Conservation (phyloP, 495 filamentous ascomycete genomes). For the Chaetomium fimeti region DNA sequence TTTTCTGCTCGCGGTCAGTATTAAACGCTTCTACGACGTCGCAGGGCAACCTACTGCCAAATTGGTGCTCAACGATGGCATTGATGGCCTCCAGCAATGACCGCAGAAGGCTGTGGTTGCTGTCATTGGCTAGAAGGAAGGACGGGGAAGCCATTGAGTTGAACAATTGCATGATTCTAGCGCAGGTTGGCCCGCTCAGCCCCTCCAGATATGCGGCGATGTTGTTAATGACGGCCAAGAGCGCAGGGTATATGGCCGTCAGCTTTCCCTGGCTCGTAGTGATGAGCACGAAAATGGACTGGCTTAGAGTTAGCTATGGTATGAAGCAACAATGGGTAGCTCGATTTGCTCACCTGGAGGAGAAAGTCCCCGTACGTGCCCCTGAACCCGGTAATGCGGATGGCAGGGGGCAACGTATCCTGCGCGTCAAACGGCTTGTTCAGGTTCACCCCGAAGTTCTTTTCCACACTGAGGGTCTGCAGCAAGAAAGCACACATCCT, state of each 20-base stretch:
- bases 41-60: conserved; percentile 58
- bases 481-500: conserved; percentile 96
- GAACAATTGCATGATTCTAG: conserved; percentile 85
- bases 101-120: conserved; percentile 76
- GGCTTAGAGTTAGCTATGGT: conserved; percentile 34
- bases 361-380: conserved; percentile 94
- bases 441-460: conserved; percentile 83
- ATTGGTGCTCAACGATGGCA: conserved; percentile 88
- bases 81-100: conserved; percentile 90
- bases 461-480: conserved; percentile 91
- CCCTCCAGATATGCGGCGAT: conserved; percentile 79
- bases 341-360: conserved; percentile 68
- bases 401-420: conserved; percentile 76
- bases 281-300: conserved; percentile 93
- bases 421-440: conserved; percentile 89
- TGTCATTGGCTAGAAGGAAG: conserved; percentile 94
- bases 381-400: conserved; percentile 77
- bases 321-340: not conserved
- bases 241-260: conserved; percentile 86
- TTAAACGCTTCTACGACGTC: not conserved
- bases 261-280: conserved; percentile 89
- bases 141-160: conserved; percentile 91
- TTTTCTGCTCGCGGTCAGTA: conserved; percentile 61
- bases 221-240: conserved; percentile 92
- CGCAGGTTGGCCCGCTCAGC: conserved; percentile 69